Percentiles rank a stretch among this genome's conserved stretches.
Conservation (phyloP, 768 basidiomycete species). For the Baorangia bicolor region DNA sequence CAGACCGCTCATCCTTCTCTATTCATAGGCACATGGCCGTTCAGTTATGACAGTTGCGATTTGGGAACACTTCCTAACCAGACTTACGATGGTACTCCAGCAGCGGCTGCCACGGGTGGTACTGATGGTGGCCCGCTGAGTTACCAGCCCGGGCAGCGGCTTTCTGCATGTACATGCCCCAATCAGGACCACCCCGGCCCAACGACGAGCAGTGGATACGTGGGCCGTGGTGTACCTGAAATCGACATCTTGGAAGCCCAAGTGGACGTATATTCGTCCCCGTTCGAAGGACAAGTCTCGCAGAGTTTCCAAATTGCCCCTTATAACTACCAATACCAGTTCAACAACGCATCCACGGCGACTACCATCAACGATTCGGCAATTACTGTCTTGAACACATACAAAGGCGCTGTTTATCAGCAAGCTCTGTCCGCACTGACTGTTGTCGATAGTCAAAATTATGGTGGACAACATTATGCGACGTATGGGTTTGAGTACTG, state of each 20-base stretch:
- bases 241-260: conserved; percentile 92
- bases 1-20: conserved; percentile 1
- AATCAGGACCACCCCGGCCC: conserved; percentile 90
- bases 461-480: conserved; percentile 53
- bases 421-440: conserved; percentile 72
- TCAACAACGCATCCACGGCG: conserved; percentile 50
- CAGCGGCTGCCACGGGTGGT: conserved; percentile 54
- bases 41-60: conserved; percentile 83
- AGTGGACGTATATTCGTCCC: conserved; percentile 46
- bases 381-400: conserved; percentile 59
- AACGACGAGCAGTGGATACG: conserved; percentile 35
- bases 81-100: conserved; percentile 61
- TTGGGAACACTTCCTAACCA: conserved; percentile 85
- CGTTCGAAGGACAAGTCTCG: conserved; percentile 63
- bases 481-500: conserved; percentile 81
- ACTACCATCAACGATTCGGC: conserved; percentile 51
- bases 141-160: conserved; percentile 80
- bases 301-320: conserved; percentile 83
- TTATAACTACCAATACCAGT: conserved; percentile 68
- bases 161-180: conserved; percentile 87
- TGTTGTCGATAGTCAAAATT: conserved; percentile 52
- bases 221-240: conserved; percentile 82
- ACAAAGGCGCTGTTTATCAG: conserved; percentile 70
- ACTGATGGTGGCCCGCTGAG: conserved; percentile 57
- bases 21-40: conserved; percentile 61